phyloP scores from a whole-genome alignment of 345 rosid genomes.

The Triadica sebifera region DNA sequence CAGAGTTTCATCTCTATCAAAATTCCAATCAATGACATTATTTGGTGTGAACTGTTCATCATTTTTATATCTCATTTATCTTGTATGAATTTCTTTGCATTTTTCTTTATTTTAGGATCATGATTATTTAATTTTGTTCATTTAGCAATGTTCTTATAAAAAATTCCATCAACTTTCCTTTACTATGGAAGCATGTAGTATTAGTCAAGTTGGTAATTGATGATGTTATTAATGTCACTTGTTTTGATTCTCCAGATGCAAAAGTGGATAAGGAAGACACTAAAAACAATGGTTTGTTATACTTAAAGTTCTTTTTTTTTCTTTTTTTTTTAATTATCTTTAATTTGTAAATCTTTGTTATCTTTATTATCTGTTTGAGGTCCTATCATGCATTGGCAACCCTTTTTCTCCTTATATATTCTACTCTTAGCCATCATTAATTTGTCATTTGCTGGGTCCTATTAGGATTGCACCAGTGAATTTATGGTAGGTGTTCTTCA shows the following conservation, averaged over 20 bases:
- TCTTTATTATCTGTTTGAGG: background rate
- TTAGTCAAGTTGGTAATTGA: background rate
- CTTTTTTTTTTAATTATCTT: background rate
- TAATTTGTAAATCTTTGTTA: background rate
- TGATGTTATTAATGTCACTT: conserved; percentile 13
- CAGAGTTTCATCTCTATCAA: background rate
- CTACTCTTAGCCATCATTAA: background rate
- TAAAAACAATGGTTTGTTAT: conserved; percentile 56
- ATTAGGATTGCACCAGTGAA: background rate
- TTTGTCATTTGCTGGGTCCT: background rate
- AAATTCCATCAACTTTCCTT: background rate
- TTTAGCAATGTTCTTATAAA: background rate
- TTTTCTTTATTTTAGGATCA: background rate
- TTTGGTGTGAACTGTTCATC: background rate
- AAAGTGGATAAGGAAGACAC: conserved; percentile 83
- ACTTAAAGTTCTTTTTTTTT: conserved; percentile 1
- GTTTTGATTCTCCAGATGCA: conserved; percentile 48
- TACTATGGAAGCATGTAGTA: conserved; percentile 3
- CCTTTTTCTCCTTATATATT: background rate
- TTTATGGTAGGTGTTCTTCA: background rate
- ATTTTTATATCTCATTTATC: background rate
- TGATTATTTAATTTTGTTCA: background rate
- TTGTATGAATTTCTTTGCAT: background rate
- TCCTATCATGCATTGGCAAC: background rate
- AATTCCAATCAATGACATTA: background rate